Base-by-base conservation (phyloP, 495 filamentous ascomycete genomes). In the Xylaria curta region DNA sequence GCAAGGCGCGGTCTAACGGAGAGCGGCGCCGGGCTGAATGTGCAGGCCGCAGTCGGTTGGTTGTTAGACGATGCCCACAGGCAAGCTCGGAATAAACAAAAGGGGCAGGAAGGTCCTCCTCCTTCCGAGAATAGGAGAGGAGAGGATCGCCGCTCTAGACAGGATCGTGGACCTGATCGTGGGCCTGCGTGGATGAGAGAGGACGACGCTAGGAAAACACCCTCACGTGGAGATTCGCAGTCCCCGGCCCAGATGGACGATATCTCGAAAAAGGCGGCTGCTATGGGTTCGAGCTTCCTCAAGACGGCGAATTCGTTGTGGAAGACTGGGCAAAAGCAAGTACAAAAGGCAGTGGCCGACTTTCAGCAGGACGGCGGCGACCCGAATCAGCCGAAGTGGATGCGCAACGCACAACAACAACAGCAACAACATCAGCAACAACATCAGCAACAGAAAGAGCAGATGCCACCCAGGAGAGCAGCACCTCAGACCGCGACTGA, bases 261-360 rank as follows among this genome's bases (percentile, higher is more conserved):
- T 73, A 86, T 97, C 49, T 85, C 93, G 0, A 92, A 95, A 71
- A 85, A 90, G 19, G 96, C 96, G 13, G 89, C 94, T 15, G 91
- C 92, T 70, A 85, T 98, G 77, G 92, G 96, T 21, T 92, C 86
- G 42, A 97, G 89, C 72, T 79, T 98, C 15, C 88, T 97, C 77
- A 98, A 98, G 77, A 93, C 94, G n/a, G 96, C 97, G 1, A 95
- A 94, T 73, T 93, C 91, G 3, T 79, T 98, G 3, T 99, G 96
- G 96, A 99, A 97, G 79, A 91, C 91, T 7, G 91, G 94, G 3
- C 94, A 93, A 74, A 98, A 97, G 81, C 95, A 92, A 78, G 89
- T 98, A n/a, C 95, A 97, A 76, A 94, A 94, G 78, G 96, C 94
- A 17, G 93, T 99, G 17, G 89, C 93, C 19, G 96, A 99, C 24